These are phyloP conservation scores for Leishmania guyanensis DNA, from an alignment of 208 protist genomes.

Conservation along the genomic window DNA sequence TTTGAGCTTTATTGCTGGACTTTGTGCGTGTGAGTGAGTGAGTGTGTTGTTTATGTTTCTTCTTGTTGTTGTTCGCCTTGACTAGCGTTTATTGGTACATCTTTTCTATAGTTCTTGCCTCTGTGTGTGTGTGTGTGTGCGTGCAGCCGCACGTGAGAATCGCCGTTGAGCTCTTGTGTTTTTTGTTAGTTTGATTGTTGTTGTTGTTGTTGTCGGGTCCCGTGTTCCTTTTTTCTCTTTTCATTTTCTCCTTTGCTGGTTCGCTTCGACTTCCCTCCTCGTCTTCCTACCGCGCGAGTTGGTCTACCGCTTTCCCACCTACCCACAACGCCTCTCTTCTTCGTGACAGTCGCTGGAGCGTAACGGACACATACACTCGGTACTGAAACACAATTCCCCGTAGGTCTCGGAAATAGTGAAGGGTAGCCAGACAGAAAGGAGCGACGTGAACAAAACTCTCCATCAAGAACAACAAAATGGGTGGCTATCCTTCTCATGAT, in stretches of 20 bases:
- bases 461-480: slow-evolving; percentile 44
- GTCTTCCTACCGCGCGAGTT: neutral
- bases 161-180: no score
- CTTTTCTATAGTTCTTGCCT: neutral
- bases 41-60: neutral
- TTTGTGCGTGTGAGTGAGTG: neutral
- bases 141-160: no score
- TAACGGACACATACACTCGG: neutral
- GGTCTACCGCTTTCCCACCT: neutral
- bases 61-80: neutral
- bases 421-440: neutral
- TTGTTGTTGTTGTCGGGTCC: neutral
- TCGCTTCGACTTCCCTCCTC: neutral
- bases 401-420: neutral
- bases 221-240: slow-evolving; percentile 11
- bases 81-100: neutral
- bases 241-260: slow-evolving; percentile 2
- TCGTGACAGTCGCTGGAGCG: neutral
- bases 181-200: neutral
- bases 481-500: slow-evolving; percentile 87
- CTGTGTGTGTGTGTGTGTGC: slow-evolving; percentile 3
- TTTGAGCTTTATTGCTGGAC: neutral
- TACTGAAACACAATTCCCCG: neutral
- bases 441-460: neutral
- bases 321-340: neutral